Conservation (phyloP, 2,329 filamentous ascomycete genomes). For the Ascochyta fabae region DNA sequence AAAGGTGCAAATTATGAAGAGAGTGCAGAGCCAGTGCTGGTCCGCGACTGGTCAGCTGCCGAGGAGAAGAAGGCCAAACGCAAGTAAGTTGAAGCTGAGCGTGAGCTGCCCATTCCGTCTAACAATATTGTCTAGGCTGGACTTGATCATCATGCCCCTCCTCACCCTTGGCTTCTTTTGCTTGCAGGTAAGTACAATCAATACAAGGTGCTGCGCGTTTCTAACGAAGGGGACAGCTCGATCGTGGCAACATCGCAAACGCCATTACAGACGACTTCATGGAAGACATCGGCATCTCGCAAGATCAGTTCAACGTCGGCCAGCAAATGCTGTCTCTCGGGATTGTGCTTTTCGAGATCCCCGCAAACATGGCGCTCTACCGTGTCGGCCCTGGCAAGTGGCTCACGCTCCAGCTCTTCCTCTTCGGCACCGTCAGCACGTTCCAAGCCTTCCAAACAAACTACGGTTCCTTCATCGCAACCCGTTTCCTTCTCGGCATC, state of each 20-base stretch:
- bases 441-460: conserved; percentile 70
- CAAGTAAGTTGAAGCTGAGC: conserved; percentile 27
- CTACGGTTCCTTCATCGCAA: conserved; percentile 48
- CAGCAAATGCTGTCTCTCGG: conserved; percentile 73
- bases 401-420: conserved; percentile 50
- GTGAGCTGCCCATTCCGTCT: not conserved
- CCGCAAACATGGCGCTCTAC: conserved; percentile 50
- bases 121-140: conserved; percentile 10
- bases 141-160: conserved; percentile 39
- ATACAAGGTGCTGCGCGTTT: not conserved
- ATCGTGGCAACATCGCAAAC: conserved; percentile 51
- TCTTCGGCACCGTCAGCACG: conserved; percentile 56
- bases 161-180: conserved; percentile 46
- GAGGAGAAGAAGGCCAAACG: conserved; percentile 42
- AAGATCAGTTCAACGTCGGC: conserved; percentile 38
- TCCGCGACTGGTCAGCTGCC: conserved; percentile 33
- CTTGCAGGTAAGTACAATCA: conserved; percentile 18
- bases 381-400: conserved; percentile 46
- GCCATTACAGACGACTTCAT: conserved; percentile 38
- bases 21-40: not conserved
- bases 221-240: conserved; percentile 36
- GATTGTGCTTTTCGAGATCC: conserved; percentile 67
- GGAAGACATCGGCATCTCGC: conserved; percentile 31
- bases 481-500: conserved; percentile 49
- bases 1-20: conserved; percentile 5